These are phyloP conservation scores for Eucalyptus pumila DNA, from an alignment of 345 rosid species.

Conservation along the genomic window DNA sequence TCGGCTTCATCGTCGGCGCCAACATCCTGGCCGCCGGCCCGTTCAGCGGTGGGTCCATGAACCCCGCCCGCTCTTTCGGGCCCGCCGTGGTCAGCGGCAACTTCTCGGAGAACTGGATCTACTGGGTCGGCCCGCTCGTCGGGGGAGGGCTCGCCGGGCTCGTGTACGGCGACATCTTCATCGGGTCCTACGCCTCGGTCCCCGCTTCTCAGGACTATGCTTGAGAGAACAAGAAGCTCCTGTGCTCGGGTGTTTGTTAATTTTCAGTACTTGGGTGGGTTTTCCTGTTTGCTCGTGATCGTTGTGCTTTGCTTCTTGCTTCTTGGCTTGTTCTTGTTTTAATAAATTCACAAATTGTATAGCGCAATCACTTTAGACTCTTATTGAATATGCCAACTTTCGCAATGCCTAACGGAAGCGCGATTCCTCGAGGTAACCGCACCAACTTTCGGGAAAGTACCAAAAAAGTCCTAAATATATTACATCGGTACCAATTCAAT, in stretches of 20 bases:
- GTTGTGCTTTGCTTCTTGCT: background rate
- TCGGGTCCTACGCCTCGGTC: constrained; percentile 39
- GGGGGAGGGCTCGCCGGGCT: constrained; percentile 88
- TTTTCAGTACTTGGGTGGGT: background rate
- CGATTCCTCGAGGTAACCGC: background rate
- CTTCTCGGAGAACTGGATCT: constrained; percentile 60
- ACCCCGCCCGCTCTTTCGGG: constrained; percentile 88
- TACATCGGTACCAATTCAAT: accelerated
- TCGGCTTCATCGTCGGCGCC: constrained; percentile 89
- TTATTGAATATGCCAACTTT: too few relatives aligned
- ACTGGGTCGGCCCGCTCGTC: constrained; percentile 71
- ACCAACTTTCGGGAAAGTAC: accelerated
- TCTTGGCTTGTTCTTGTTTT: background rate
- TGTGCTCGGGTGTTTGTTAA: background rate
- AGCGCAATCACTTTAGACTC: background rate
- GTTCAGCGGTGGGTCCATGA: constrained; percentile 91
- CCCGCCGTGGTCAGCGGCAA: constrained; percentile 79
- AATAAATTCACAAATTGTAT: background rate
- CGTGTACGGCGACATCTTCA: constrained; percentile 62
- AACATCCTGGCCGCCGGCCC: constrained; percentile 92
- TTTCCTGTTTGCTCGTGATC: background rate
- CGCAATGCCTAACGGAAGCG: accelerated
- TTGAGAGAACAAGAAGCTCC: background rate
- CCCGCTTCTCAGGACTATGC: constrained; percentile 22
- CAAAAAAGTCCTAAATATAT: too few relatives aligned